phyloP scores from a whole-genome alignment of 208 protist genomes.

The Leishmania arabica region DNA sequence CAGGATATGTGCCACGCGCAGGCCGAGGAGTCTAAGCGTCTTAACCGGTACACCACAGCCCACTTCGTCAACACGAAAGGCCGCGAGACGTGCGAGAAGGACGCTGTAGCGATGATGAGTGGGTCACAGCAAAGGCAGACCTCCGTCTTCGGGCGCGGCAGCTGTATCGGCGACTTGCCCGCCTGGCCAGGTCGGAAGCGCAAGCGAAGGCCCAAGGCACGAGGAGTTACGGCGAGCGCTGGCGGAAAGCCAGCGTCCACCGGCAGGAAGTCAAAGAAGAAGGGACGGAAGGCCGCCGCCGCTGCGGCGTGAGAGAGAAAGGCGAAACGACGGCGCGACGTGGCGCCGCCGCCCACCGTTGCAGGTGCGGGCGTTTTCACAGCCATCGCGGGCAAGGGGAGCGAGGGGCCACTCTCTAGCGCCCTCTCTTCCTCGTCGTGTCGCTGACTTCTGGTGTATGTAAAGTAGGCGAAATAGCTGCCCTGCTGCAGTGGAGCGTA shows the following conservation, averaged over 20 bases:
- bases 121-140: background rate
- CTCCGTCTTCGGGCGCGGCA: background rate
- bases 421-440: background rate
- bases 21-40: conserved; percentile 8
- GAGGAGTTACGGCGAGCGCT: background rate
- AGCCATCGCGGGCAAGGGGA: background rate
- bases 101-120: background rate
- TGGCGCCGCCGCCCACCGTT: background rate
- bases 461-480: background rate
- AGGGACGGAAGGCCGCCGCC: background rate
- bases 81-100: conserved; percentile 23
- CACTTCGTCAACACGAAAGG: conserved; percentile 29
- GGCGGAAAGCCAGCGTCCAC: background rate
- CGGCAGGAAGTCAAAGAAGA: background rate
- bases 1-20: conserved; percentile 2
- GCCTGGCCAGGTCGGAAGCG: background rate
- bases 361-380: background rate
- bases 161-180: background rate
- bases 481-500: background rate
- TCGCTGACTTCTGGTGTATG: background rate
- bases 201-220: conserved; percentile 5
- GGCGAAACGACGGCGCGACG: background rate
- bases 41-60: conserved; percentile 14
- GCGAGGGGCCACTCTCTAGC: background rate
- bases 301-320: background rate